phyloP scores from a whole-genome alignment of 2,329 filamentous ascomycete genomes.

The Tympanopsis confertula region DNA sequence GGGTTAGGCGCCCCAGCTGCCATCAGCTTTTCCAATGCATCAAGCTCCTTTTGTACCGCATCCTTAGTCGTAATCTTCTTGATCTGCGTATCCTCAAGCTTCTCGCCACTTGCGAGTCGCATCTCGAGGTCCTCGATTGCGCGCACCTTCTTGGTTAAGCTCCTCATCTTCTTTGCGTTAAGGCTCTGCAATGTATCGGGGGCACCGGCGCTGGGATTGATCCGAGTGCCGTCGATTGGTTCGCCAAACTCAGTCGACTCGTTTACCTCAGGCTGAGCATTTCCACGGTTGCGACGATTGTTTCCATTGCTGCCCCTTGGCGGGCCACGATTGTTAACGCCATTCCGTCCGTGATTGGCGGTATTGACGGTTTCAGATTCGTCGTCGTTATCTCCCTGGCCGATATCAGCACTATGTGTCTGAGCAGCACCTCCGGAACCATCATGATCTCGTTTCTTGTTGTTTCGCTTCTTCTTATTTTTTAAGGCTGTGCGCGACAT shows the following conservation, averaged over 20 bases:
- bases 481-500: slow-evolving; percentile 71
- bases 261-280: neutral
- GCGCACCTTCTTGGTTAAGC: slow-evolving; percentile 89
- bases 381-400: slow-evolving; percentile 13
- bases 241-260: too few species aligned
- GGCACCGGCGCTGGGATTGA: neutral
- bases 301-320: too few species aligned
- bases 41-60: slow-evolving; percentile 72
- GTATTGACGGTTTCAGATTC: slow-evolving; percentile 12
- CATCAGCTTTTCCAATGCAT: slow-evolving; percentile 25
- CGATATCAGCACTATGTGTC: neutral
- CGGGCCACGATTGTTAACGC: too few species aligned
- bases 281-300: too few species aligned
- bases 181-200: neutral
- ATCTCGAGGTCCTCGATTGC: slow-evolving; percentile 98
- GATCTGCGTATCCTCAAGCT: slow-evolving; percentile 94
- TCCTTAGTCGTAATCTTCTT: slow-evolving; percentile 94
- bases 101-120: slow-evolving; percentile 86
- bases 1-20: too few species aligned
- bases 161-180: slow-evolving; percentile 77
- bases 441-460: slow-evolving; percentile 58
- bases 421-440: neutral
- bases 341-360: neutral
- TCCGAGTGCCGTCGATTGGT: neutral
- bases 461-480: slow-evolving; percentile 96